Percentiles rank a stretch among this genome's conserved stretches.
Evolutionary conservation across 371 early-diverging fungal genomes (phyloP).

Genomic region (Syncephalis plumigaleata): DNA sequence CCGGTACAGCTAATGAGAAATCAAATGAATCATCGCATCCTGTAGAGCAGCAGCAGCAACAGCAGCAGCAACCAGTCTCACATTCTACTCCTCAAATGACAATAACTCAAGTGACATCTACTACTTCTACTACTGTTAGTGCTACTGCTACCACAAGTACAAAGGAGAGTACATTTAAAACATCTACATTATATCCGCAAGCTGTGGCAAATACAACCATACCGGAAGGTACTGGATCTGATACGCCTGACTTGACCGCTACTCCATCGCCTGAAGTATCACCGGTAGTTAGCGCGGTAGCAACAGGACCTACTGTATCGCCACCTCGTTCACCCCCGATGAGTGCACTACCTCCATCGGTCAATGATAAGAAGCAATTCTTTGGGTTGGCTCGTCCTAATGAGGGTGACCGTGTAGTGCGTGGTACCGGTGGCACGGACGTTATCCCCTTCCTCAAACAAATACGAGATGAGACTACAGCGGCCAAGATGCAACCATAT

Average conservation of each 20-base stretch:
- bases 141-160: no score
- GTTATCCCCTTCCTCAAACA: conserved; percentile 72
- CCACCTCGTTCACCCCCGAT: conserved; percentile 32
- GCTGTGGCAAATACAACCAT: not conserved
- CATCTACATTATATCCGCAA: conserved; percentile 3
- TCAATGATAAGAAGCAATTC: no score
- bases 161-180: no score
- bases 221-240: conserved; percentile 12
- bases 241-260: not conserved
- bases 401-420: conserved; percentile 34
- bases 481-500: conserved; percentile 1
- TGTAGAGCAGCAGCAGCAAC: no score
- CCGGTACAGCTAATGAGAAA: conserved; percentile 10
- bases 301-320: conserved; percentile 19
- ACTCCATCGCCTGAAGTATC: not conserved
- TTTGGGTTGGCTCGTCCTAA: conserved; percentile 16
- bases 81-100: no score
- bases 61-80: no score
- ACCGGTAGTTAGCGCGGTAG: not conserved
- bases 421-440: conserved; percentile 94
- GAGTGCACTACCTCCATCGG: conserved; percentile 15
- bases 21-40: conserved; percentile 5
- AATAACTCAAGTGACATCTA: no score
- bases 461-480: conserved; percentile 38
- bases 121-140: no score